Base-by-base conservation (phyloP, 2,329 filamentous ascomycete species). In the Stemphylium beticola region DNA sequence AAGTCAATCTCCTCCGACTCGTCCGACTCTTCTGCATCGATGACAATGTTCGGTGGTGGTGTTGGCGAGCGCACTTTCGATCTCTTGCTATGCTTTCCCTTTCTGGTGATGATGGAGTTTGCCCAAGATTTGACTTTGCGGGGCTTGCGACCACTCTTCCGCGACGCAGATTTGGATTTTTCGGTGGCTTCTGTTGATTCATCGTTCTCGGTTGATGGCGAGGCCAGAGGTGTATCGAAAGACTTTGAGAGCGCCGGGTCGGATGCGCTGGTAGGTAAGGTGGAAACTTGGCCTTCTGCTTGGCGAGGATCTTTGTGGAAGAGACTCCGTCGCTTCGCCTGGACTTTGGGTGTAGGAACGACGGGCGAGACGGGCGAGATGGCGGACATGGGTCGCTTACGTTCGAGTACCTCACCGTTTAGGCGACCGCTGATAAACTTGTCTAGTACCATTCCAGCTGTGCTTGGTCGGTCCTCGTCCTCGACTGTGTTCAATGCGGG, bases 91-190 rank as follows among this genome's bases (percentile, higher is more conserved):
- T 80, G 79, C 15, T 80, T 88, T 0, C 82, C 77, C 60, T 87
- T 89, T 4, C 84, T 80, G 14, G 85, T 84, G 7, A 92, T 78
- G 52, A 90, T 88, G 2, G 86, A 85, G 29, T 86, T 87, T 15
- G 86, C 85, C 87, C 87, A 89, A 4, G 83, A 83, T 68, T 90
- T 92, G 54, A 93, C 90, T 72, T 90, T 92, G 75, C 91, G 92
- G 68, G 75, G 75, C 37, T 68, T 75, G 24, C 65, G 66, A 39
- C 53, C 60, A 3, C 55, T 90, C 77, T 91, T 92, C 69, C 87
- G 83, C 58, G 60, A 57, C 14, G 60, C 51, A 8, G 58, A 47
- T 52, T 74, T 74, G 7, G 48, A 14, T 49, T 84, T 76, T 81
- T 84, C 53, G 67, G 76, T 34, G 68, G 78, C 46, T 55, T 70